These are phyloP conservation scores for Artemisia argyi DNA, from an alignment of 129 eudicot genomes.

Conservation along the genomic window DNA sequence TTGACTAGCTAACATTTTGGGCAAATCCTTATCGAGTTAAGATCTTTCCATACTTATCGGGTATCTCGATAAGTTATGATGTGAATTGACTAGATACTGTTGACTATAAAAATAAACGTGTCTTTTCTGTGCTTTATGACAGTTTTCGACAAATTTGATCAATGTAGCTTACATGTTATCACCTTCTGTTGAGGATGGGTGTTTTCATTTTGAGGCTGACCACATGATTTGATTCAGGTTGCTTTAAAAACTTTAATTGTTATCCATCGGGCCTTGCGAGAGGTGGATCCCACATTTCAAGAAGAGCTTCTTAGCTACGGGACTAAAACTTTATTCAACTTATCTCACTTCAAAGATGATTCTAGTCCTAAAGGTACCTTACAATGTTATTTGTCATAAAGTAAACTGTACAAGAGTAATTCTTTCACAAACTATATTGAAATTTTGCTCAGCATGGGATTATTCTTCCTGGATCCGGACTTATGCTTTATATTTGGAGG, in stretches of 20 bases:
- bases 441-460: slow-evolving; percentile 75
- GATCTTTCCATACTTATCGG: not conserved
- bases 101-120: not conserved
- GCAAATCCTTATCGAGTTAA: not conserved
- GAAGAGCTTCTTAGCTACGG: slow-evolving; percentile 71
- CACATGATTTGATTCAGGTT: slow-evolving; percentile 44
- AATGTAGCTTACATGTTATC: slow-evolving; percentile 10
- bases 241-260: slow-evolving; percentile 83
- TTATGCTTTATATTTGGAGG: slow-evolving; percentile 80
- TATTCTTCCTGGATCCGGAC: slow-evolving; percentile 89
- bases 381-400: not conserved
- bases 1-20: not conserved
- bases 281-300: slow-evolving; percentile 82
- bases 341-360: slow-evolving; percentile 86
- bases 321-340: slow-evolving; percentile 70
- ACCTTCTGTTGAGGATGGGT: not conserved
- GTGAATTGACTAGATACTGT: not conserved
- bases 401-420: slow-evolving; percentile 4
- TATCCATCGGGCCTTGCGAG: slow-evolving; percentile 83
- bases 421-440: not conserved
- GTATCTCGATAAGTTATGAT: not conserved
- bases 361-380: slow-evolving; percentile 75
- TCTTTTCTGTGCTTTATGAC: not conserved
- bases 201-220: not conserved
- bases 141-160: not conserved